These are phyloP conservation scores for Elsinoe fawcettii DNA, from an alignment of 2,329 filamentous ascomycete species.

Conservation along the genomic window DNA sequence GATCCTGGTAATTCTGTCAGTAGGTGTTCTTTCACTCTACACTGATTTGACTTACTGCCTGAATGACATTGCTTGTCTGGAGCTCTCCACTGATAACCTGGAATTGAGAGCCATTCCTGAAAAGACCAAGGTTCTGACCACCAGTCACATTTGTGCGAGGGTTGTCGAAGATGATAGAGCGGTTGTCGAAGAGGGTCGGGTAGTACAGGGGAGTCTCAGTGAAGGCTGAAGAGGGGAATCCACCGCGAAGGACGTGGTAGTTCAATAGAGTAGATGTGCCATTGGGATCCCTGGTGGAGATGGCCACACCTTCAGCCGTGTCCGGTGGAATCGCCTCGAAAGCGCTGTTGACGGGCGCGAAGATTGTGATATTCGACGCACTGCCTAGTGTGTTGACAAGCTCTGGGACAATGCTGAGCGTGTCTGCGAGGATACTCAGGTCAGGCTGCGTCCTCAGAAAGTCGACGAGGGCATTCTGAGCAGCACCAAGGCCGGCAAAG, in stretches of 20 bases:
- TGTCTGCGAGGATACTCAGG: slow-evolving; percentile 2
- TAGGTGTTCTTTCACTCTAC: not conserved
- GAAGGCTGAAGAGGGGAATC: slow-evolving; percentile 26
- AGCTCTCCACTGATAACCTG: slow-evolving; percentile 31
- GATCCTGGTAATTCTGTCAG: slow-evolving; percentile 16
- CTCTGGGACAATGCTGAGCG: not conserved
- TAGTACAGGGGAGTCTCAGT: slow-evolving; percentile 24
- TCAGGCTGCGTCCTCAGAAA: not conserved
- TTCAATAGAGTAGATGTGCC: slow-evolving; percentile 18
- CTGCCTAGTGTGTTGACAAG: slow-evolving; percentile 3
- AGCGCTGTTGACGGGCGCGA: slow-evolving; percentile 33
- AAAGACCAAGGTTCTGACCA: slow-evolving; percentile 32
- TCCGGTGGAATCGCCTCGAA: slow-evolving; percentile 29
- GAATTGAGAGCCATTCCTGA: slow-evolving; percentile 28
- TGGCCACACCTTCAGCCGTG: slow-evolving; percentile 30
- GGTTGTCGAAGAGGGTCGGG: slow-evolving; percentile 23
- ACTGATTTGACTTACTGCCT: slow-evolving; percentile 22
- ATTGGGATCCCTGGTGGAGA: slow-evolving; percentile 7
- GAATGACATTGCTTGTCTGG: slow-evolving; percentile 28
- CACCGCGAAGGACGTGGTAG: slow-evolving; percentile 30
- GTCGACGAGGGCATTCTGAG: slow-evolving; percentile 8
- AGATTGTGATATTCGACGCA: slow-evolving; percentile 25
- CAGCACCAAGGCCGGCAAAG: slow-evolving; percentile 6
- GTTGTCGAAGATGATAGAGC: slow-evolving; percentile 29
- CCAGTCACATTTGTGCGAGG: slow-evolving; percentile 34